These are phyloP conservation scores for Chaetomium sp. DNA, from an alignment of 2,329 filamentous ascomycete genomes.

Conservation along the genomic window DNA sequence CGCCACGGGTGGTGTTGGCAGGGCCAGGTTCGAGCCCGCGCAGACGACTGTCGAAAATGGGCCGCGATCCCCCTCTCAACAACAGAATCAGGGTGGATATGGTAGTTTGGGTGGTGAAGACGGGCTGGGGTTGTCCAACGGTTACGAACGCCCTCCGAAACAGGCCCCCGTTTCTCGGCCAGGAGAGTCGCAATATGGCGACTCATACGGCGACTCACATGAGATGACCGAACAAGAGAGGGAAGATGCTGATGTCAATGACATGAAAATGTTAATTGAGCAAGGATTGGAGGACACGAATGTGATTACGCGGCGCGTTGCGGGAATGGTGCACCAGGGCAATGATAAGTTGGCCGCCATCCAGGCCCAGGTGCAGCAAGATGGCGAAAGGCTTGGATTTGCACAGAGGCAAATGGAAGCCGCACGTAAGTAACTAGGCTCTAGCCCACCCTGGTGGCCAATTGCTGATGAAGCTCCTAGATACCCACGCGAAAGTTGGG, in stretches of 20 bases:
- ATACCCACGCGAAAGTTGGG: background rate
- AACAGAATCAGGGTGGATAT: slow-evolving; percentile 49
- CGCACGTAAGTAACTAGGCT: too few species aligned
- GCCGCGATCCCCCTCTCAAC: slow-evolving; percentile 28
- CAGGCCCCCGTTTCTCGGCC: background rate
- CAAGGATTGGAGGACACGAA: background rate
- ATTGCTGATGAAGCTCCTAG: too few species aligned
- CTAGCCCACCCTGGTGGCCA: too few species aligned
- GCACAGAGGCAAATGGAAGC: too few species aligned
- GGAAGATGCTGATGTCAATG: slow-evolving; percentile 55
- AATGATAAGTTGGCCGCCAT: too few species aligned
- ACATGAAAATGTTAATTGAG: slow-evolving; percentile 33
- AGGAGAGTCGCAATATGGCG: too few species aligned
- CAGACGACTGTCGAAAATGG: slow-evolving; percentile 25
- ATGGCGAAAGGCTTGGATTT: too few species aligned
- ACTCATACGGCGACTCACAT: slow-evolving; percentile 1
- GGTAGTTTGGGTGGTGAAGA: slow-evolving; percentile 48
- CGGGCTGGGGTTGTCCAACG: slow-evolving; percentile 3
- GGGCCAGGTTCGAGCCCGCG: slow-evolving; percentile 45
- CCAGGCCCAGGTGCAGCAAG: too few species aligned
- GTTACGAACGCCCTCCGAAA: background rate
- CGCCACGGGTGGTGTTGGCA: slow-evolving; percentile 42
- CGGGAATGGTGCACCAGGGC: background rate
- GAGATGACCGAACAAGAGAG: slow-evolving; percentile 64
- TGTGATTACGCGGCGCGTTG: background rate